Evolutionary conservation across 805 yeast genomes (phyloP), one percentile per base, ranked within the genome.

Genomic region (Yarrowia sp.): DNA sequence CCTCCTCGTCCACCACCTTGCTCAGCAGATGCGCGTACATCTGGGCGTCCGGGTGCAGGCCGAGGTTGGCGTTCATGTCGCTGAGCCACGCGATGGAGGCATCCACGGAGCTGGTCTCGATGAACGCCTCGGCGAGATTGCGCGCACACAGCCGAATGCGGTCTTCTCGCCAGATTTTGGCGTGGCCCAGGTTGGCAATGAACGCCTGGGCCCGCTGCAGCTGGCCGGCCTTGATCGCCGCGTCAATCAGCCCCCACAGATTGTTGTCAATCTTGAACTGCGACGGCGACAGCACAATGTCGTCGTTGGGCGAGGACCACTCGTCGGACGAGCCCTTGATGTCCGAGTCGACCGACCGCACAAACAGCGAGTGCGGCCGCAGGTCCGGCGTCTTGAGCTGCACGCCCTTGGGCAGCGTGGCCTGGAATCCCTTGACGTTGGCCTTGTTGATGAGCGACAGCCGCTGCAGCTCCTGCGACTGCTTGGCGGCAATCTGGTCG

Each of bases 221-320:
- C 55, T 61, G 66, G 3, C 66, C 66, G 3, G 36, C 44, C 55
- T 46, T 34, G 66, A 61, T 61, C 0, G 66, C 46, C 1, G 66
- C 66, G 30, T 61, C 55, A 20, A 61, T 61, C 55, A 61, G 46
- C n/a, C 55, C n/a, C 66, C 66, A 61, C 66, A 61, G 44, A 14
- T 34, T 46, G 43, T 20, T 14, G 66, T 46, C 53, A 17, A 61
- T 46, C 38, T 46, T 61, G 53, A 46, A 30, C 44, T 61, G 55
- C 30, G 66, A 46, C 3, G 66, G 66, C 8, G 66, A 20, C 6
- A 4, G 8, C 38, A 2, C 9, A 9, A 61, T 15, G 7, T 46
- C 46, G 38, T 61, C 66, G 36, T 46, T 34, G 9, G 66, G 55
- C 2, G 66, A 61, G 2, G 55, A 46, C 66, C 66, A 61, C 10